phyloP scores from a whole-genome alignment of 345 rosid genomes.

The Ceriops tagal region DNA sequence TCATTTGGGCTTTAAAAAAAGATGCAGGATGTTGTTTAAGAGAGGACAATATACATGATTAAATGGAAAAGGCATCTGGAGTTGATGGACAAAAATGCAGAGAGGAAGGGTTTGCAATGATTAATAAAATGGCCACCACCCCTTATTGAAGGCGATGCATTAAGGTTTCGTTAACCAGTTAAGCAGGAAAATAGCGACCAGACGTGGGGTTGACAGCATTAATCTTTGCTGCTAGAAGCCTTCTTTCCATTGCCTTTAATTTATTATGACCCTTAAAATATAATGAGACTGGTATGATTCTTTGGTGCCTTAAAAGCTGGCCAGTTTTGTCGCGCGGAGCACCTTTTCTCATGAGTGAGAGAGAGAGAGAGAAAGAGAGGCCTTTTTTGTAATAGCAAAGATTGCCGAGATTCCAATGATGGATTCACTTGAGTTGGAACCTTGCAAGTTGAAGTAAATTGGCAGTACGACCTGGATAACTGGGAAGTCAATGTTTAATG shows the following conservation, averaged over 20 bases:
- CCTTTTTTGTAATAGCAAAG: slow-evolving; percentile 7
- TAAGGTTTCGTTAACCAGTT: slow-evolving; percentile 6
- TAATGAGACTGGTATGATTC: slow-evolving; percentile 25
- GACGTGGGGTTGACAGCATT: slow-evolving; percentile 31
- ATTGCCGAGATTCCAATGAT: slow-evolving; percentile 5
- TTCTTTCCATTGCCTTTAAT: background rate
- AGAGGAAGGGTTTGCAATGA: background rate
- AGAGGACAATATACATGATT: slow-evolving; percentile 38
- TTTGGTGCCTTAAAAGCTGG: slow-evolving; percentile 39
- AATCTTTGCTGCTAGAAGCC: background rate
- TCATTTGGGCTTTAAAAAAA: slow-evolving; percentile 28
- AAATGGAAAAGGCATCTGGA: slow-evolving; percentile 19
- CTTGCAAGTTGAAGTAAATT: background rate
- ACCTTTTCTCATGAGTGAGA: slow-evolving; percentile 19
- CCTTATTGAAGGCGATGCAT: slow-evolving; percentile 27
- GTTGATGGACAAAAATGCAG: slow-evolving; percentile 22
- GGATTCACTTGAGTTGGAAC: slow-evolving; percentile 15
- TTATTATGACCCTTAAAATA: slow-evolving; percentile 3
- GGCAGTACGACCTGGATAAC: background rate
- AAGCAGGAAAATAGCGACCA: background rate
- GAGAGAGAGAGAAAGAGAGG: slow-evolving; percentile 14
- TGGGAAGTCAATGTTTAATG: background rate
- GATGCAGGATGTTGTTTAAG: slow-evolving; percentile 20
- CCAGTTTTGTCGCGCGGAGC: slow-evolving; percentile 45
- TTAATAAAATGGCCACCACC: background rate